Evolutionary conservation across 1,284 basidiomycete genomes (phyloP).

Genomic region (Pseudozyma hubeiensis): DNA sequence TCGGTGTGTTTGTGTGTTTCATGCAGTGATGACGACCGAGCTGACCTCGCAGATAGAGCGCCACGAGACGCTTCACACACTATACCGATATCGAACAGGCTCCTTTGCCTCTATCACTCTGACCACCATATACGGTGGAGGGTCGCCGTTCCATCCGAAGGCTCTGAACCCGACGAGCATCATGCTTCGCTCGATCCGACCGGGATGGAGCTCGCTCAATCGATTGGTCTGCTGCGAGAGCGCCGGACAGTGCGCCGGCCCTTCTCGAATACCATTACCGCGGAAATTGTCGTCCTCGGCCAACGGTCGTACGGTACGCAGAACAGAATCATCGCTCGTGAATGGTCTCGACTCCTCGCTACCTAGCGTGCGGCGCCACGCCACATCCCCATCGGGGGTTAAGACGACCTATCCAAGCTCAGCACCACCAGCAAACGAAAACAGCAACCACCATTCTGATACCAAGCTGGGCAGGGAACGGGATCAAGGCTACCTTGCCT

Average conservation of each 20-base stretch:
- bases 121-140: not conserved
- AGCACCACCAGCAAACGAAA: slow-evolving; percentile 32
- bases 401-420: slow-evolving; percentile 54
- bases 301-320: too few relatives aligned
- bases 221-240: not conserved
- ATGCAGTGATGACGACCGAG: slow-evolving; percentile 2
- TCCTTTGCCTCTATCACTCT: not conserved
- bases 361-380: slow-evolving; percentile 13
- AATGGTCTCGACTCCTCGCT: too few relatives aligned
- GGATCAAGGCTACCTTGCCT: slow-evolving; percentile 57
- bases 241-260: not conserved
- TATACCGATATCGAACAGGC: too few relatives aligned
- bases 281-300: not conserved
- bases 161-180: slow-evolving; percentile 2
- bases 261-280: not conserved
- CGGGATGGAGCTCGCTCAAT: slow-evolving; percentile 5
- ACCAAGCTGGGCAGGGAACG: slow-evolving; percentile 20
- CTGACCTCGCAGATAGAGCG: not conserved
- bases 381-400: slow-evolving; percentile 43
- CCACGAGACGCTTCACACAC: too few relatives aligned
- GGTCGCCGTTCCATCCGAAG: not conserved
- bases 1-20: not conserved
- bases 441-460: slow-evolving; percentile 31
- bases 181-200: slow-evolving; percentile 19
- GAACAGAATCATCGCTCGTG: too few relatives aligned